Base-by-base conservation (phyloP, 2,329 filamentous ascomycete genomes). In the Aspergillus sp. region DNA sequence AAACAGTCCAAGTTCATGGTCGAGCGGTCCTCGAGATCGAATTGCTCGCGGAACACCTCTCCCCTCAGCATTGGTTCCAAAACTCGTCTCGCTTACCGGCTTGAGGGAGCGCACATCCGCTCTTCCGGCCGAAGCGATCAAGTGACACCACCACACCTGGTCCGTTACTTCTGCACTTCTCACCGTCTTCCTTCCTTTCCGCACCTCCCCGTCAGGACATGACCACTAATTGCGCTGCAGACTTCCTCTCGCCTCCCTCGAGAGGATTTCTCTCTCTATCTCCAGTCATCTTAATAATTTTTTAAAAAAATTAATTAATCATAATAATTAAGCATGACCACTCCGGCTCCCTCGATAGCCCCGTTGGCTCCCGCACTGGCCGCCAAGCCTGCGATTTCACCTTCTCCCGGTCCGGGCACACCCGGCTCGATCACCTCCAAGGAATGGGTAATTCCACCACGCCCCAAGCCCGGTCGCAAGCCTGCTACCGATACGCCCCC, bases 401-500 rank as follows among this genome's bases (percentile, higher is more conserved):
- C 76, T 31, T 75, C 72, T 12, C 73, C 78, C 18, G 71, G 72
- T 36, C 72, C 75, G 42, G 65, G 73, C 42, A 75, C 77, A 9
- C 74, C 77, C 60, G 70, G 77, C 55, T 80, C 82, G 55, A 86
- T 93, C 74, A 94, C 90, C 39, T 90, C 85, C 68, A 93, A 88
- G 75, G 90, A 94, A 85, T 95, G 91, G 91, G 84, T 94, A 24
- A 87, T 95, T 49, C 91, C 91, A 24, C 91, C 91, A 29, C 85
- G 91, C 61, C 91, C 91, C 51, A 94, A 93, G 81, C 94, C 95
- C 22, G 94, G 94, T 52, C 87, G 94, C 67, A 98, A 98, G 82
- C 93, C 94, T 3, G 91, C 92, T 51, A 96, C 91, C 39, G 93
- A 97, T 72, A 96, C 93, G 55, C 92, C 93, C 14, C 90, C 91